These are phyloP conservation scores for Fagopyrum homotropicum DNA, from an alignment of 148 eudicot genomes.

Conservation along the genomic window DNA sequence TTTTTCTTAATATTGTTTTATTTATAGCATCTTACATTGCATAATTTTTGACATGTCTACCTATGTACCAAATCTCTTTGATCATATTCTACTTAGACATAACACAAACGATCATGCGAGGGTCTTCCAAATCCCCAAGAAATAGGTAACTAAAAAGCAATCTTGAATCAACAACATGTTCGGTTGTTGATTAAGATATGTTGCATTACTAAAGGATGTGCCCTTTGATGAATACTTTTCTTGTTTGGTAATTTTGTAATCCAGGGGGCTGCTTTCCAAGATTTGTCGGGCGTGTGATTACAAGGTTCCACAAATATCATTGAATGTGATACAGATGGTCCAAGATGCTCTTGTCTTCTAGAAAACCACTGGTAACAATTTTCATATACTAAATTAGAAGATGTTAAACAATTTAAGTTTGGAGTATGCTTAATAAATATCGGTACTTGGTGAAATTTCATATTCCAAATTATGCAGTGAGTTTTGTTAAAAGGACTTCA, in stretches of 20 bases:
- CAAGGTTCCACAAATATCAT: conserved; percentile 41
- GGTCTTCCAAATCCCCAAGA: conserved; percentile 55
- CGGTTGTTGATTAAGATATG: not conserved
- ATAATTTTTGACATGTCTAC: conserved; percentile 10
- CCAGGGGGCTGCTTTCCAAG: conserved; percentile 80
- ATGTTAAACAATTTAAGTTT: not conserved
- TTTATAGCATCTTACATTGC: conserved; percentile 33
- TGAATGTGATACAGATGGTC: conserved; percentile 49
- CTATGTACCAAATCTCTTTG: conserved; percentile 27
- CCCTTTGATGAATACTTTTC: not conserved
- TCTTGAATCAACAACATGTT: no score
- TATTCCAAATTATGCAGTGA: conserved; percentile 84
- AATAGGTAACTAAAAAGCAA: conserved; percentile 36
- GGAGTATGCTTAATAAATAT: not conserved
- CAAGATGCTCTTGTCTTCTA: conserved; percentile 42
- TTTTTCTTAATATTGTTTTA: not conserved
- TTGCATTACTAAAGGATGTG: not conserved
- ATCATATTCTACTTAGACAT: conserved; percentile 55
- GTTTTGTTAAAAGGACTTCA: conserved; percentile 50
- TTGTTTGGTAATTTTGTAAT: not conserved
- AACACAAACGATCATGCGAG: conserved; percentile 65
- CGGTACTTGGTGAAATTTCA: conserved; percentile 15
- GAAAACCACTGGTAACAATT: conserved; percentile 66
- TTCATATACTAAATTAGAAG: no score
- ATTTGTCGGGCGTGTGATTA: conserved; percentile 61